Evolutionary conservation across 2,329 filamentous ascomycete genomes (phyloP).

Genomic region (Leptographium lundbergii): DNA sequence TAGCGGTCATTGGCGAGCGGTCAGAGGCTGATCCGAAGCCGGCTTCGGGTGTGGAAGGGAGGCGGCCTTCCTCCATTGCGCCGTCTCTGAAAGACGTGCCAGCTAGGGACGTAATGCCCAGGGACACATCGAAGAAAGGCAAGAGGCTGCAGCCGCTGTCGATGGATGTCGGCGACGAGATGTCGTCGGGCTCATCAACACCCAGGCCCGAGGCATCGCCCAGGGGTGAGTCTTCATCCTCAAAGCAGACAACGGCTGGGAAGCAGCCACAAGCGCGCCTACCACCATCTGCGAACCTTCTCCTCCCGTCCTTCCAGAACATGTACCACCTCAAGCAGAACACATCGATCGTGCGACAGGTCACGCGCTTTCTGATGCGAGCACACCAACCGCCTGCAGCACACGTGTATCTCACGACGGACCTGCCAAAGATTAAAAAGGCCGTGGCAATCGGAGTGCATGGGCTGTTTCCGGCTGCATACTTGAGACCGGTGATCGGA

Average conservation of each 20-base stretch:
- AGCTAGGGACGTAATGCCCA: slow-evolving; percentile 7
- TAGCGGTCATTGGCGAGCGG: slow-evolving; percentile 45
- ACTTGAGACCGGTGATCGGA: slow-evolving; percentile 81
- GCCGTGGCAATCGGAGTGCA: slow-evolving; percentile 91
- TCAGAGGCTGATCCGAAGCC: slow-evolving; percentile 42
- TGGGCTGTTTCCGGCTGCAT: slow-evolving; percentile 78
- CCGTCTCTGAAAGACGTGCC: slow-evolving; percentile 20
- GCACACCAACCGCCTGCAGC: slow-evolving; percentile 43
- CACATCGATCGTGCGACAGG: slow-evolving; percentile 58
- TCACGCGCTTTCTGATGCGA: slow-evolving; percentile 44
- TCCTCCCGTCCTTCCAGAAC: slow-evolving; percentile 56
- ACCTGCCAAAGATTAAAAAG: slow-evolving; percentile 62
- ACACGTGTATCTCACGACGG: slow-evolving; percentile 60
- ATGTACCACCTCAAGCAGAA: slow-evolving; percentile 57
- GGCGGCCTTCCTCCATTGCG: slow-evolving; percentile 23
- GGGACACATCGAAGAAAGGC: slow-evolving; percentile 22
- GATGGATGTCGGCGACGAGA: slow-evolving; percentile 30
- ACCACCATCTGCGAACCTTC: slow-evolving; percentile 39
- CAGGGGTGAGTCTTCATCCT: slow-evolving; percentile 13
- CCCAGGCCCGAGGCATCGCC: slow-evolving; percentile 19
- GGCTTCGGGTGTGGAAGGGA: slow-evolving; percentile 31
- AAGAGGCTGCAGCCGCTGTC: slow-evolving; percentile 35
- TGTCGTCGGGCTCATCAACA: slow-evolving; percentile 21
- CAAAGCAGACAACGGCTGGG: background rate
- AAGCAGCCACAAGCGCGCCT: slow-evolving; percentile 2